Evolutionary conservation across 2,329 filamentous ascomycete genomes (phyloP), one percentile per base, ranked within the genome.

Genomic region (Neurospora crassa): DNA sequence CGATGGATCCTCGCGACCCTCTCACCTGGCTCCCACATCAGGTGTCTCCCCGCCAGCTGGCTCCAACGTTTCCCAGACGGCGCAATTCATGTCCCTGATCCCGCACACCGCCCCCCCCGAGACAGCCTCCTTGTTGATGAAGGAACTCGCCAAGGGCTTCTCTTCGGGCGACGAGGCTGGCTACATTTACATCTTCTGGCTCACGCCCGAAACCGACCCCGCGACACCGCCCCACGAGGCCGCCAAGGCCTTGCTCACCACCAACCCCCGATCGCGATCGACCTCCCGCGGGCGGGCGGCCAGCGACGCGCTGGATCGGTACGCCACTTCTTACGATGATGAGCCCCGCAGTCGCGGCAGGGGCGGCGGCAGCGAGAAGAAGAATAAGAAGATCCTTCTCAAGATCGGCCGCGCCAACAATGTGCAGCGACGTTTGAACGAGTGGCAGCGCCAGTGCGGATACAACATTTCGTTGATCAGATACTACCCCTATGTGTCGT

Each of bases 151-250:
- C 81, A 79, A 96, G 87, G 83, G 93, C 1, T 87, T 94, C 67
- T 94, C 93, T 0, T 83, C 88, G 29, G 83, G 86, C 70, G 92
- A 96, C 75, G 92, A 96, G 76, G 84, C 91, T 14, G 96, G 96
- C 45, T 99, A 96, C 82, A 98, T 99, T 75, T 99, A 99, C 85
- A 97, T 99, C 81, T 99, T 98, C 85, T 97, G 95, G 94, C 86
- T 97, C 29, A 97, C 93, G 0, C 90, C 93, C 41, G 84, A 87
- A 43, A 86, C 85, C 2, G 82, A 88, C 8, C 79, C 84, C 0
- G 80, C 87, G 0, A 82, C 85, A 0, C 84, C 88, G 0, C 84
- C 90, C 0, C 83, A 84, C 43, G 90, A 89, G 74, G 83, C 88
- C 63, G 87, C 88, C 24, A 84, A 88, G 10, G 86, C 87, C 12